Evolutionary conservation across 139 green algal genomes (phyloP), one percentile per base, ranked within the genome.

Genomic region (Picochlorum sp.): DNA sequence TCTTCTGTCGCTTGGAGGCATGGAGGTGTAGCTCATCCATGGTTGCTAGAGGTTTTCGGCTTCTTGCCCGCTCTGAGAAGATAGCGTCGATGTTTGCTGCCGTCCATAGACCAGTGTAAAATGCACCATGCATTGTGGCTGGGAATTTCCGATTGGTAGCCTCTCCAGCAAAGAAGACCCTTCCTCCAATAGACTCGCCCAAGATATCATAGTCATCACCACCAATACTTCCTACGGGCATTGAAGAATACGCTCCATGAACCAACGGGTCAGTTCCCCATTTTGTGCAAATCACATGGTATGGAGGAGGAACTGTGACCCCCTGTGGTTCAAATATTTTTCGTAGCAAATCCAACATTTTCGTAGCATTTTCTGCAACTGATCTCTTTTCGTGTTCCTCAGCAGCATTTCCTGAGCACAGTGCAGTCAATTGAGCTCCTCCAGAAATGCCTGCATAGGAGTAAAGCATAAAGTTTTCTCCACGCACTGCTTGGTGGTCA

Each of bases 81-180:
- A 49, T 21, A 30, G 58, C 47, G 5, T 61, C 28, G n/a, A 65
- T 56, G 44, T 63, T 49, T 50, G 16, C 52, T 24, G 62, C 46
- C 20, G 49, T 56, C 21, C 18, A 57, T 15, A 60, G 49, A 0
- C 91, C 91, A 0, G 81, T 85, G 20, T 85, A 49, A 72, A 92
- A 96, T 24, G 93, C 93, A 13, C 93, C 93, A 65, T 98, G 93
- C 92, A 98, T 98, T 28, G 94, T 98, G 52, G 93, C 92, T 2
- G 91, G 92, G 74, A 91, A 89, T 69, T 88, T 87, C 23, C 75
- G 56, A 9, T 66, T 94, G n/a, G 92, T 98, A 26, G 87, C 88
- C 77, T 95, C 87, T 0, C 89, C 89, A 23, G 85, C 89, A 69
- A 92, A 96, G 76, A 93, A 96, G 47, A 96, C 64, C 20, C 82